These are phyloP conservation scores for Neoboletus magnificus DNA, from an alignment of 768 basidiomycete genomes.

Conservation along the genomic window DNA sequence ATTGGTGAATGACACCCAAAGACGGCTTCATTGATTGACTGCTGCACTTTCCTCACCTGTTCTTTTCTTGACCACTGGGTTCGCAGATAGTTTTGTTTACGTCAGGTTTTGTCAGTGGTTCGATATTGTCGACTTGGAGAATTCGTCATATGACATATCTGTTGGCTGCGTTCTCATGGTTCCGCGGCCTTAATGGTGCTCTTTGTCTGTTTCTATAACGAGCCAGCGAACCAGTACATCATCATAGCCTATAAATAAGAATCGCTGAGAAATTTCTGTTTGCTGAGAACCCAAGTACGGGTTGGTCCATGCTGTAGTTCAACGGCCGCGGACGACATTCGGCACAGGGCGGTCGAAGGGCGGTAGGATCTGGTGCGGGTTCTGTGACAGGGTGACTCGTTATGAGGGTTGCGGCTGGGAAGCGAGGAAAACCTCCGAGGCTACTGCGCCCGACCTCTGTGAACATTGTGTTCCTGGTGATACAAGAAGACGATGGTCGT, in stretches of 20 bases:
- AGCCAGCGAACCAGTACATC: not conserved
- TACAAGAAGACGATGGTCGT: not conserved
- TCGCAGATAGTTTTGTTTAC: not conserved
- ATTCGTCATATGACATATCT: not conserved
- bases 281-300: not conserved
- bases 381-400: conserved; percentile 1
- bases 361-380: no score
- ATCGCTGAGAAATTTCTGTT: conserved; percentile 1
- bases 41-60: not conserved
- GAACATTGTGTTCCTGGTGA: not conserved
- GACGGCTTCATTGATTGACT: not conserved
- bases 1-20: not conserved
- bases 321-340: no score
- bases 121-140: not conserved
- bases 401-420: conserved; percentile 3
- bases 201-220: not conserved
- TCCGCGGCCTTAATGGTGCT: not conserved
- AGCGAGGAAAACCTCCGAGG: conserved; percentile 4
- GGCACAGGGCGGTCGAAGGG: no score
- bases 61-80: not conserved
- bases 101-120: not conserved
- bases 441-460: not conserved
- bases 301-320: no score
- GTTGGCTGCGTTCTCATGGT: not conserved
- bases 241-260: not conserved